These are phyloP conservation scores for Malus asiatica DNA, from an alignment of 306 rosid genomes.

Conservation along the genomic window DNA sequence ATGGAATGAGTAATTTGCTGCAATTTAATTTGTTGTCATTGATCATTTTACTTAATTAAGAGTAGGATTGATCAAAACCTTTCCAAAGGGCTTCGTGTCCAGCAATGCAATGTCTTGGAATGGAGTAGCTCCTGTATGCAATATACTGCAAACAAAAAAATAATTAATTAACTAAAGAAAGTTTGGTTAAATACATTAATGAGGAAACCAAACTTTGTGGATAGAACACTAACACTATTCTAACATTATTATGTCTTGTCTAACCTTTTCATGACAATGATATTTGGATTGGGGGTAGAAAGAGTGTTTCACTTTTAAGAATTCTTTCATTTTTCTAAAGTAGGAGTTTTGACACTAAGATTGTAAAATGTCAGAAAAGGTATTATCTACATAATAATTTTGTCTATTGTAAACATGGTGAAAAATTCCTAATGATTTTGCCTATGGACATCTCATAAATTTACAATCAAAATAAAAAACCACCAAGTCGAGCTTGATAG, in stretches of 20 bases:
- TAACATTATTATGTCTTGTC: constrained; percentile 24
- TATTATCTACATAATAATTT: background rate
- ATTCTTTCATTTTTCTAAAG: constrained; percentile 4
- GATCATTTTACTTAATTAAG: background rate
- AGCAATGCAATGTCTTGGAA: constrained; percentile 88
- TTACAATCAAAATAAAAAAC: background rate
- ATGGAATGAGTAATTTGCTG: background rate
- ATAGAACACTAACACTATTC: background rate
- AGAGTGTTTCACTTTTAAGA: constrained; percentile 28
- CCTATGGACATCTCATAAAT: background rate
- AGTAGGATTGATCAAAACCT: constrained; percentile 30
- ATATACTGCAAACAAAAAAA: constrained; percentile 46
- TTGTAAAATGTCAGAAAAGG: background rate
- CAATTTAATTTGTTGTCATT: background rate
- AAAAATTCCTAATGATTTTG: background rate
- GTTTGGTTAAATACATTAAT: background rate
- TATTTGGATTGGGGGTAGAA: constrained; percentile 16
- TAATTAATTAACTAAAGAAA: background rate
- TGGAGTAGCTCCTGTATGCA: constrained; percentile 88
- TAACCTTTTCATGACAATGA: constrained; percentile 48
- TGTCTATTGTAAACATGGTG: background rate
- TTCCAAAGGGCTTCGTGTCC: constrained; percentile 97
- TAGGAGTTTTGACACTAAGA: background rate
- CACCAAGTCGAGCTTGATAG: background rate
- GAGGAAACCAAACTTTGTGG: background rate